Evolutionary conservation across 1,284 basidiomycete species (phyloP).

Genomic region (Anthracocystis panici-leucophaei): DNA sequence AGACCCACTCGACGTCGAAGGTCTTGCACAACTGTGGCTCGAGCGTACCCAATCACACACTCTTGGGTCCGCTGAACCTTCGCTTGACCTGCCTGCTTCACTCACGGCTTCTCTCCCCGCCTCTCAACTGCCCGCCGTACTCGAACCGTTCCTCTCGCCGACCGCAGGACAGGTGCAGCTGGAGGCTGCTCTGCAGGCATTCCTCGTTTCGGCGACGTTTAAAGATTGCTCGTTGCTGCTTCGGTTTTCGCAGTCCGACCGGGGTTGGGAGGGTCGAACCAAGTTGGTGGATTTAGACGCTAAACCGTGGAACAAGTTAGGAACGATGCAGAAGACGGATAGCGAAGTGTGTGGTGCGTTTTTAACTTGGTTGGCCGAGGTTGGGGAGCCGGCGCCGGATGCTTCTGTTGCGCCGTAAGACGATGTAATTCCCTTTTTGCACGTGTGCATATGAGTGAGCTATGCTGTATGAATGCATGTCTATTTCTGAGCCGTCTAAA

Average conservation of each 20-base stretch:
- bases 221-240: conserved; percentile 94
- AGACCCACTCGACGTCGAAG: conserved; percentile 85
- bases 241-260: conserved; percentile 60
- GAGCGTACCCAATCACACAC: conserved; percentile 21
- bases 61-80: conserved; percentile 13
- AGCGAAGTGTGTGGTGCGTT: conserved; percentile 45
- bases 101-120: conserved; percentile 13
- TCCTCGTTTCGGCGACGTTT: conserved; percentile 89
- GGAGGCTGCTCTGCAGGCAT: conserved; percentile 67
- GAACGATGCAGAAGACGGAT: conserved; percentile 82
- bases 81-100: not conserved
- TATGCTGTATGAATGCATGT: not conserved
- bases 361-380: conserved; percentile 18
- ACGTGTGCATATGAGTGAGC: not conserved
- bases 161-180: not conserved
- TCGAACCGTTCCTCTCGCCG: conserved; percentile 11
- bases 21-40: conserved; percentile 71
- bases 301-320: conserved; percentile 71
- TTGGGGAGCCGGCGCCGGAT: not conserved
- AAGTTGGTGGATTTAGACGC: conserved; percentile 65
- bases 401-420: conserved; percentile 9
- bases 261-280: conserved; percentile 23
- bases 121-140: conserved; percentile 8
- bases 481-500: not conserved
- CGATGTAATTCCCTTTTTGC: not conserved